Evolutionary conservation across 2,329 filamentous ascomycete species (phyloP).

Genomic region (Nigrograna mackinnonii): DNA sequence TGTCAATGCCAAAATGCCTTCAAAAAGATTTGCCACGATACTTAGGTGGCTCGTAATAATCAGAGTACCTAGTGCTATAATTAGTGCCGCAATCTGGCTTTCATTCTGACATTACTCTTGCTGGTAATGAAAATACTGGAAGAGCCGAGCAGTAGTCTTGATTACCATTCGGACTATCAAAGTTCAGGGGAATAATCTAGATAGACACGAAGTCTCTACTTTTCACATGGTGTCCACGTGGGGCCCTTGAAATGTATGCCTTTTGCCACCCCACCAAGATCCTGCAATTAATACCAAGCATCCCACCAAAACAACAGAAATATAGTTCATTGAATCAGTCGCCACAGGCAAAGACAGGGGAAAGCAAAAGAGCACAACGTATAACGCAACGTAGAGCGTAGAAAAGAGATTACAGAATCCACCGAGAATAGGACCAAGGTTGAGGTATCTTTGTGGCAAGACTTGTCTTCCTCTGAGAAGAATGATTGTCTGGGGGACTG

Average conservation of each 20-base stretch:
- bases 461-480: neutral
- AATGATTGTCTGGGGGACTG: neutral
- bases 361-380: neutral
- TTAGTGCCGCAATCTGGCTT: too few relatives aligned
- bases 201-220: too few relatives aligned
- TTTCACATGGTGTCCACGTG: too few relatives aligned
- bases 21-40: conserved; percentile 26
- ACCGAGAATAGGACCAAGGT: neutral
- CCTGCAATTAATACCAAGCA: too few relatives aligned
- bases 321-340: neutral
- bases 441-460: neutral
- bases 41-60: conserved; percentile 22
- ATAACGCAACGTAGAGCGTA: neutral
- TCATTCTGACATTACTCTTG: too few relatives aligned
- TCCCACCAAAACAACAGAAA: neutral
- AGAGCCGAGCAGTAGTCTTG: too few relatives aligned
- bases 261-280: too few relatives aligned
- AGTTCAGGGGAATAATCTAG: too few relatives aligned
- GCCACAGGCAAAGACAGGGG: neutral
- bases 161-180: too few relatives aligned
- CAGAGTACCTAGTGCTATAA: conserved; percentile 14
- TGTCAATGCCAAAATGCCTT: conserved; percentile 32
- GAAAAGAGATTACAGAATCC: neutral
- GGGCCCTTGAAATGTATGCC: too few relatives aligned
- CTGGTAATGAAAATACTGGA: too few relatives aligned